Evolutionary conservation across 495 filamentous ascomycete genomes (phyloP), one percentile per base, ranked within the genome.

Genomic region (Gamarada debralockiae): DNA sequence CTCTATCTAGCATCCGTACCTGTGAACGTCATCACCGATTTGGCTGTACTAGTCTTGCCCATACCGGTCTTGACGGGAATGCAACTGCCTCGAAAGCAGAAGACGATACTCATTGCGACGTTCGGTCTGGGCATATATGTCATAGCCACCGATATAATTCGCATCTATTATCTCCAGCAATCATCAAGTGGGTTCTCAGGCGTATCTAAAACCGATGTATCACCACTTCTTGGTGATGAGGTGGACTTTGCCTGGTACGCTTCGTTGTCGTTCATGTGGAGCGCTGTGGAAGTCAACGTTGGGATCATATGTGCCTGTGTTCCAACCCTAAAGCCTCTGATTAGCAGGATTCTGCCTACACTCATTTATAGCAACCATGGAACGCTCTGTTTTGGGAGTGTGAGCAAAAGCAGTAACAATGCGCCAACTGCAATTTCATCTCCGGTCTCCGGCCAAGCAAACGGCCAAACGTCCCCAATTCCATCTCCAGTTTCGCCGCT

Each of bases 211-310:
- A 22, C 23, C n/a, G 9, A 6, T 13, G 8, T 34, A n/a, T 59
- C 60, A 18, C 72, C 70, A 45, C 44, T 40, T n/a, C 27, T 60
- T 1, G 59, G 43, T 8, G 44, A 27, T 13, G 42, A 29, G 14
- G 15, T 37, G 10, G 65, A 70, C 27, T 81, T 80, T 57, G 67
- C 68, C 64, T 85, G 81, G 85, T 88, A 91, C 66, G 90, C 85
- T 2, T 87, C 89, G 2, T 65, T 90, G 2, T 86, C 89, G 0
- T 87, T 95, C 63, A 90, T 96, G 85, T 97, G 90, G 91, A 92
- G 87, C 15, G 87, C 84, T 7, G 80, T 97, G 54, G 91, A 96
- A 66, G 89, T 96, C 66, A 91, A 95, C 59, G 74, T 90, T 7
- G 90, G 90, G 7, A 87, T 96, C 50, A 85, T 92, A 34, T 93